These are phyloP conservation scores for Phytophthora citricola DNA, from an alignment of 352 stramenopile genomes.

Conservation along the genomic window DNA sequence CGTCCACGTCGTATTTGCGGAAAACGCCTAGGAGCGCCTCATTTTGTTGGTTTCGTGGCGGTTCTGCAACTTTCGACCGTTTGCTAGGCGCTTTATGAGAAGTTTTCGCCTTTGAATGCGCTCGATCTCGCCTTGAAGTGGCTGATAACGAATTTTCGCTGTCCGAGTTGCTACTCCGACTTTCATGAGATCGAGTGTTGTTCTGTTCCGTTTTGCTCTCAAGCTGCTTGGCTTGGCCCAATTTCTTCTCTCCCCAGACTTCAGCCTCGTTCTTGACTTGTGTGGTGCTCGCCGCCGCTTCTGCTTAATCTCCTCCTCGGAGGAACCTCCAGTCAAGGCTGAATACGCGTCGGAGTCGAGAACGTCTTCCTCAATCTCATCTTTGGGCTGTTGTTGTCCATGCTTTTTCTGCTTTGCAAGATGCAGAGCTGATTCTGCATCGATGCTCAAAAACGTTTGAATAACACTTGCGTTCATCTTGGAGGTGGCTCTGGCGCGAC, in stretches of 20 bases:
- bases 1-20: conserved; percentile 56
- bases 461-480: conserved; percentile 34
- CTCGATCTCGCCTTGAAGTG: background rate
- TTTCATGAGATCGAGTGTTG: background rate
- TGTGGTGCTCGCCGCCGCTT: conserved; percentile 1
- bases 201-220: conserved; percentile 5
- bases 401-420: conserved; percentile 6
- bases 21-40: conserved; percentile 47
- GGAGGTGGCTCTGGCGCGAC: background rate
- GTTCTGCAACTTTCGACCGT: background rate
- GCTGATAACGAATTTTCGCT: background rate
- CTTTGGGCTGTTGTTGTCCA: background rate
- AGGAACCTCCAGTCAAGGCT: conserved; percentile 20
- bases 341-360: conserved; percentile 51
- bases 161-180: background rate
- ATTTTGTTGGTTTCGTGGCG: background rate
- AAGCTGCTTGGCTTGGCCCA: background rate
- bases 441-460: conserved; percentile 55
- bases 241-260: conserved; percentile 3
- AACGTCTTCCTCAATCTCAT: conserved; percentile 21
- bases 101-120: background rate
- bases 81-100: background rate
- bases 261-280: background rate
- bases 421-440: conserved; percentile 44
- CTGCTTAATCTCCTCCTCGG: conserved; percentile 3